Base-by-base conservation (phyloP, 106 monocot genomes). In the Cymbidium sinense region DNA sequence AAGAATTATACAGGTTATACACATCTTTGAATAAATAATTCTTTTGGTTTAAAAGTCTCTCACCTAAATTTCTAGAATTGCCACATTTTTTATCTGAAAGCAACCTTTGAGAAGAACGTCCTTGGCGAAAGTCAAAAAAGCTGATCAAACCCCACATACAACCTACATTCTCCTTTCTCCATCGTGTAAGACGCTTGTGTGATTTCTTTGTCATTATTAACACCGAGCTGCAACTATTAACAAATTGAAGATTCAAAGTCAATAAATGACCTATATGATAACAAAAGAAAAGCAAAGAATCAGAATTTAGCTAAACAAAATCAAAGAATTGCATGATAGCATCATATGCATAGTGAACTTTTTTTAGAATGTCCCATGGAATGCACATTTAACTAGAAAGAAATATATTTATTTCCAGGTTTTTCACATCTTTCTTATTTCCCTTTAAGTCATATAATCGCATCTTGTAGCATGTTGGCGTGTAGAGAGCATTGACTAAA, bases 81-180 rank as follows among this genome's bases (percentile, higher is more conserved):
- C 77, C 89, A 82, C 70, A 80, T 50, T 73, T 93, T 37, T 67
- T 82, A 84, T 93, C 83, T 64, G 84, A 85, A 52, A 96, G 79
- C 43, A 91, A 78, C 78, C 81, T 96, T 25, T 51, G 86, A 71
- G 83, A 55, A 34, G 64, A 79, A 64, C 65, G 90, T 23, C 71
- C 82, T 37, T 79, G 88, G 19, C 93, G 89, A 78, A 93, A 93
- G 74, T 91, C 86, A 79, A 91, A 87, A 65, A 96, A 79, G 80
- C 74, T 86, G 75, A 93, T 88, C 23, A 96, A 78, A 36, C 91
- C 86, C 36, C 82, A 80, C 81, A 96, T 89, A 47, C 93, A 96
- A 65, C 96, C 91, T 37, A 62, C 65, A 54, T 82, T 85, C 65
- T 83, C 79, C 64, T 83, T 90, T 70, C 78, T 50, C 41, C 81